phyloP scores from a whole-genome alignment of 257 asterid species.

The Petunia secreta region DNA sequence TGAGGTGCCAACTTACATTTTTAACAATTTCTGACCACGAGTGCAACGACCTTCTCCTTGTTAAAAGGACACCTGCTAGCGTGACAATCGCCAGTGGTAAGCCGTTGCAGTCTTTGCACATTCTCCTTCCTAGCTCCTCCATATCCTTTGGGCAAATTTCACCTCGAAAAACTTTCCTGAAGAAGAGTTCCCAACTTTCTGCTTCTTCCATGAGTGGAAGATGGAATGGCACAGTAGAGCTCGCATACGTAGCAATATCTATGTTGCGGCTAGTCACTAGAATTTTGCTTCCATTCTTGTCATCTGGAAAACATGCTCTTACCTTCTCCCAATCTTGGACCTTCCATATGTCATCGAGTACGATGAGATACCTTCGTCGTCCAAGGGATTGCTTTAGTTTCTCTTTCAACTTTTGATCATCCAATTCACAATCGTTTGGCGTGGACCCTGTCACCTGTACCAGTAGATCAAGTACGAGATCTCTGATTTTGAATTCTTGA shows the following conservation, averaged over 20 bases:
- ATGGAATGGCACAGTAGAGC: conserved; percentile 20
- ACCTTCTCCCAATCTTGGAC: conserved; percentile 39
- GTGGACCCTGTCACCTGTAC: conserved; percentile 27
- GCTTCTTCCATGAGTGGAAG: conserved; percentile 26
- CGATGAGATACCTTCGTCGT: conserved; percentile 33
- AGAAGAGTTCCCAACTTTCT: conserved; percentile 44
- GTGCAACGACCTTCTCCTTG: conserved; percentile 27
- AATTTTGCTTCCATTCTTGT: conserved; percentile 29
- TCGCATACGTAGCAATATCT: conserved; percentile 37
- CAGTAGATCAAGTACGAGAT: conserved; percentile 35
- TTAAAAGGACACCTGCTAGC: conserved; percentile 36
- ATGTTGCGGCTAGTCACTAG: conserved; percentile 36
- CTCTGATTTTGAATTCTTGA: conserved; percentile 39
- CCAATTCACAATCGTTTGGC: conserved; percentile 27
- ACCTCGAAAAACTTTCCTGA: conserved; percentile 26
- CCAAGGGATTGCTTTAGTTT: conserved; percentile 26
- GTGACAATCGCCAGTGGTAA: conserved; percentile 43
- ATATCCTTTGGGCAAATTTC: conserved; percentile 34
- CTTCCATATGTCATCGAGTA: conserved; percentile 40
- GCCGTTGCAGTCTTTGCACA: conserved; percentile 40
- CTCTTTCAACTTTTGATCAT: conserved; percentile 31
- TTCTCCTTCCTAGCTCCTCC: conserved; percentile 34
- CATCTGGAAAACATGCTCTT: conserved; percentile 32
- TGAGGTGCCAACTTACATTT: conserved; percentile 27
- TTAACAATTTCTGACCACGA: conserved; percentile 37